These are phyloP conservation scores for Mortierella claussenii DNA, from an alignment of 192 early-diverging fungal genomes.

Conservation along the genomic window DNA sequence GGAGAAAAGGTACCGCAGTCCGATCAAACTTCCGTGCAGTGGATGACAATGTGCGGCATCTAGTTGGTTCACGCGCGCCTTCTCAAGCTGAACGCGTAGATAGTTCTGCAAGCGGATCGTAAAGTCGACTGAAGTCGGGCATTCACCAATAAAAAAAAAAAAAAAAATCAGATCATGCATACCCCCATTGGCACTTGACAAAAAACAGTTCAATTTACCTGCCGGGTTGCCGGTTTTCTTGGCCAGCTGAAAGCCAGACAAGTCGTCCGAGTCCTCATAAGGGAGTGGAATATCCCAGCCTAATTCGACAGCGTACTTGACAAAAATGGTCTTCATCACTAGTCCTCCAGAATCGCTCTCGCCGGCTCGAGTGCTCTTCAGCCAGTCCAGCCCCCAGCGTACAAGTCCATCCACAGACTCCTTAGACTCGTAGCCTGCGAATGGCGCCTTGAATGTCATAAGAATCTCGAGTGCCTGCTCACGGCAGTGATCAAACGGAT, in stretches of 20 bases:
- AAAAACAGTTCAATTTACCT: constrained; percentile 18
- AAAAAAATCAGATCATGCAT: not conserved
- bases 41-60: constrained; percentile 63
- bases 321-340: constrained; percentile 80
- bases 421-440: constrained; percentile 63
- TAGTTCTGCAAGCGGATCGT: constrained; percentile 61
- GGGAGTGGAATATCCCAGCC: constrained; percentile 52
- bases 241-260: constrained; percentile 11
- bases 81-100: constrained; percentile 59
- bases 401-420: constrained; percentile 64
- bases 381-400: constrained; percentile 67
- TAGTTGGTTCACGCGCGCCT: constrained; percentile 60
- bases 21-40: constrained; percentile 66
- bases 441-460: constrained; percentile 70
- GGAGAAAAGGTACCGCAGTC: constrained; percentile 67
- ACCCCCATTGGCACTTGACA: not conserved
- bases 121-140: constrained; percentile 66
- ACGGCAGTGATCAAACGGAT: constrained; percentile 83
- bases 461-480: constrained; percentile 78
- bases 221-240: constrained; percentile 30
- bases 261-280: constrained; percentile 14
- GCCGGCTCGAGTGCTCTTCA: constrained; percentile 74
- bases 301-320: constrained; percentile 75
- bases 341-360: constrained; percentile 89
- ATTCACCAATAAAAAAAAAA: not conserved